Percentiles rank a stretch among this genome's conserved stretches.
Evolutionary conservation across 768 basidiomycete genomes (phyloP).

Genomic region (Pleurotus tuoliensis): DNA sequence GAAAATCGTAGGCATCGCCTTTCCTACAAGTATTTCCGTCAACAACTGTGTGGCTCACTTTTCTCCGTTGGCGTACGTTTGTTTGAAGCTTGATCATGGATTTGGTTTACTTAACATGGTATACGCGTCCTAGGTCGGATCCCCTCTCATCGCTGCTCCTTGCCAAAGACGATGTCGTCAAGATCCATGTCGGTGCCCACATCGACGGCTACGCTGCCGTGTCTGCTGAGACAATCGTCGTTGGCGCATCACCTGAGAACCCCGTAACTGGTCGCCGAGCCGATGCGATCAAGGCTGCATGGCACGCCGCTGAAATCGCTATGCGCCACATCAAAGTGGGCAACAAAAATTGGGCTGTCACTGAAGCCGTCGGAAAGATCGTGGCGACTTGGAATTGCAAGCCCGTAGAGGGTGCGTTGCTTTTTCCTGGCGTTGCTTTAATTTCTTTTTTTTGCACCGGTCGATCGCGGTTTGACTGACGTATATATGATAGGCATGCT

Average conservation of each 20-base stretch:
- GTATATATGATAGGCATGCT: conserved; percentile 68
- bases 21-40: conserved; percentile 91
- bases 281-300: conserved; percentile 92
- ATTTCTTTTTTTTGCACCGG: background rate
- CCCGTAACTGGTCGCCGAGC: conserved; percentile 86
- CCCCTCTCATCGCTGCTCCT: conserved; percentile 63
- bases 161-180: conserved; percentile 88
- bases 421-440: background rate
- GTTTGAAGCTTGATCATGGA: conserved; percentile 20
- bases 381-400: conserved; percentile 78
- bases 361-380: conserved; percentile 76
- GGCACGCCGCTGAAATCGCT: conserved; percentile 87
- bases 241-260: conserved; percentile 68
- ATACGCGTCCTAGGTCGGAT: conserved; percentile 53
- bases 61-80: conserved; percentile 84
- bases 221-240: conserved; percentile 88
- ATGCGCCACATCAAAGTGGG: conserved; percentile 90
- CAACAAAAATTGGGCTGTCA: conserved; percentile 93
- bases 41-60: conserved; percentile 96
- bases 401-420: conserved; percentile 80
- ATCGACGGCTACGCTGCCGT: conserved; percentile 97
- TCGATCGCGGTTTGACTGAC: background rate
- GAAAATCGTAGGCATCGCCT: conserved; percentile 67
- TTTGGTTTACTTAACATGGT: conserved; percentile 5
- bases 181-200: conserved; percentile 94